Evolutionary conservation across 2,329 filamentous ascomycete genomes (phyloP), one percentile per base, ranked within the genome.

Genomic region (Coniella vitis): DNA sequence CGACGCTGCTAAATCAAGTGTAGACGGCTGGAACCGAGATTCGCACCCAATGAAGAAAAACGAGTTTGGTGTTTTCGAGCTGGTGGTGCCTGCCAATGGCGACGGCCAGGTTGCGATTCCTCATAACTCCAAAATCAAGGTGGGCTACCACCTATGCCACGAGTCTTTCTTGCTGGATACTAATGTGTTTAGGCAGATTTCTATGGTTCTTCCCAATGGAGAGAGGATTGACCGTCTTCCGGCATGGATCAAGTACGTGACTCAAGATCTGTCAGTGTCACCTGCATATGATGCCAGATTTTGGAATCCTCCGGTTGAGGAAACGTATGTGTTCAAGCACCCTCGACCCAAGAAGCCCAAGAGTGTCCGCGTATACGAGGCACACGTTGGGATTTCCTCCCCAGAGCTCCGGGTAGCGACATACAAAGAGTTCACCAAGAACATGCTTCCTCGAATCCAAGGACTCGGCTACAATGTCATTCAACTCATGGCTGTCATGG

Each of bases 401-500:
- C 88, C 90, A 1, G 91, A 97, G 56, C 80, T 85, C 54, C 84
- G 81, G 57, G 90, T 98, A 35, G 82, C 93, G 3, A 95, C 89
- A 7, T 98, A 95, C 78, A 95, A 96, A 67, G 90, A 98, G 69
- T 98, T 98, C 66, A 97, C 91, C 2, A 76, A 83, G 61, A 89
- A 87, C 65, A 90, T 95, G 77, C 78, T 98, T 7, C 90, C 91
- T 14, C 81, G 91, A 50, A 97, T 98, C 70, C 85, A 90, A 63
- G 73, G 82, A 55, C 74, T 97, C 38, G 93, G 91, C 36, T 98
- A 98, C 74, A 97, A 98, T 64, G 87, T 90, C 47, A 97, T 98
- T 58, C 93, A 98, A 65, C 76, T 98, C 55, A 98, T 98, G 93
- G 93, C 93, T 39, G 78, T 98, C 63, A 98, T 98, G 91, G 93